phyloP scores from a whole-genome alignment of 495 filamentous ascomycete species.

The Aspergillus sclerotiicarbonarius region DNA sequence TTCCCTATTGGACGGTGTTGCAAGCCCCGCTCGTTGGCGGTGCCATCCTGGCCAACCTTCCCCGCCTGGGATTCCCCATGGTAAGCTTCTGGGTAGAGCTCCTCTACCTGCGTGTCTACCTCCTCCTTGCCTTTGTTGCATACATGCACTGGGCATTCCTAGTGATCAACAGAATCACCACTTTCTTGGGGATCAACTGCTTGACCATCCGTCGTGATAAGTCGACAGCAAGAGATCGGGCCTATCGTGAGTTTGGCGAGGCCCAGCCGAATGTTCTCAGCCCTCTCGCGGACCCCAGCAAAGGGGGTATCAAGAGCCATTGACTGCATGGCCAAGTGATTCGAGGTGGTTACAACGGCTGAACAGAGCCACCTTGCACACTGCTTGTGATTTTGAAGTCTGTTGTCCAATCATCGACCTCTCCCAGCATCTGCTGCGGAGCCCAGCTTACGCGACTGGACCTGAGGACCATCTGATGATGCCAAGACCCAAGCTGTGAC shows the following conservation, averaged over 20 bases:
- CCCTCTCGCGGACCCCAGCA: slow-evolving; percentile 12
- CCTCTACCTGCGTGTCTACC: slow-evolving; percentile 78
- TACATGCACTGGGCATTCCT: slow-evolving; percentile 92
- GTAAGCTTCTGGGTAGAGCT: slow-evolving; percentile 62
- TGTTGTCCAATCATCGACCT: not conserved
- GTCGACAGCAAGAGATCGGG: slow-evolving; percentile 35
- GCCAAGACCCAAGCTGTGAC: not conserved
- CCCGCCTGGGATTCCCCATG: slow-evolving; percentile 67
- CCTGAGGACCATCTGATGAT: not conserved
- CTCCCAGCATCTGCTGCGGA: not conserved
- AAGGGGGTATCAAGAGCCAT: slow-evolving; percentile 19
- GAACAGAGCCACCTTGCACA: not conserved
- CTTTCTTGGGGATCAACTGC: slow-evolving; percentile 89
- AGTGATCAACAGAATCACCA: slow-evolving; percentile 88
- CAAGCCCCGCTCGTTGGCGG: slow-evolving; percentile 81
- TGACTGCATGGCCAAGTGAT: slow-evolving; percentile 6
- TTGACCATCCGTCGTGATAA: slow-evolving; percentile 76
- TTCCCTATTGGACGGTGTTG: slow-evolving; percentile 95
- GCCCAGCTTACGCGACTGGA: not conserved
- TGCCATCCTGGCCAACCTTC: slow-evolving; percentile 79
- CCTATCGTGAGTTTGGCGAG: slow-evolving; percentile 37
- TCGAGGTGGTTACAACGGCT: not conserved
- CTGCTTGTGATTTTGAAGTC: not conserved
- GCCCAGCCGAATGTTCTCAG: slow-evolving; percentile 6
- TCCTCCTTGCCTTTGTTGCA: slow-evolving; percentile 72